Conservation (phyloP, 2,329 filamentous ascomycete species). For the Penicillium sp. region DNA sequence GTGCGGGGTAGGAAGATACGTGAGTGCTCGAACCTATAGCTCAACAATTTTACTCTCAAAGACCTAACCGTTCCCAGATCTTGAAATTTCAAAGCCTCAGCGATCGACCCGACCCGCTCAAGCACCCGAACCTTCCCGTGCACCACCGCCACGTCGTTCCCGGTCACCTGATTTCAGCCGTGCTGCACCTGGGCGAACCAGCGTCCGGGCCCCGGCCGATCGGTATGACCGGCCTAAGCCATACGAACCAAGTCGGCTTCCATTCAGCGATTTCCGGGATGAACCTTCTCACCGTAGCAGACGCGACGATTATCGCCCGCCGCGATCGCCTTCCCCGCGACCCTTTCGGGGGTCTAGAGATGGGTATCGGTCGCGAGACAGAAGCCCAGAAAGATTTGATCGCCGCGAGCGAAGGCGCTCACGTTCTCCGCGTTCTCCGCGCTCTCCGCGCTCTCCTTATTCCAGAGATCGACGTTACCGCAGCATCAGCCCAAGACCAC, state of each 20-base stretch:
- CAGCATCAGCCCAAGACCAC: constrained; percentile 65
- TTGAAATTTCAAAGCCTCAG: constrained; percentile 86
- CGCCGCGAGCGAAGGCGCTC: constrained; percentile 61
- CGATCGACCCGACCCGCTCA: constrained; percentile 64
- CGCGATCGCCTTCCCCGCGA: constrained; percentile 57
- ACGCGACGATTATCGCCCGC: constrained; percentile 65
- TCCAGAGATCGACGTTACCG: constrained; percentile 62
- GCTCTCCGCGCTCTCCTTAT: constrained; percentile 54
- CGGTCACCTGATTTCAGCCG: constrained; percentile 62
- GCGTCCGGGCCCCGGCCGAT: constrained; percentile 33
- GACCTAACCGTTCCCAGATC: constrained; percentile 53
- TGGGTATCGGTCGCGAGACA: constrained; percentile 54
- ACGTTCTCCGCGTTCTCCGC: constrained; percentile 51
- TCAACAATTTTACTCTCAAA: background rate
- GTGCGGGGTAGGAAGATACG: constrained; percentile 90
- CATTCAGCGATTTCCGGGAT: constrained; percentile 51
- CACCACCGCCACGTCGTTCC: constrained; percentile 51
- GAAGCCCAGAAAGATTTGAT: constrained; percentile 51
- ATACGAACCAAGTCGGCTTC: constrained; percentile 34
- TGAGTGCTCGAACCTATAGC: constrained; percentile 50
- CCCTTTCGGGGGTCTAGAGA: constrained; percentile 60
- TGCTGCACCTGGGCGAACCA: constrained; percentile 33
- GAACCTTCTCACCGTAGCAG: constrained; percentile 46
- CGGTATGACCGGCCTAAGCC: constrained; percentile 43
- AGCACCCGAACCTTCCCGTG: constrained; percentile 34